phyloP scores from a whole-genome alignment of 2,329 filamentous ascomycete genomes.

The Aureobasidium sp. region DNA sequence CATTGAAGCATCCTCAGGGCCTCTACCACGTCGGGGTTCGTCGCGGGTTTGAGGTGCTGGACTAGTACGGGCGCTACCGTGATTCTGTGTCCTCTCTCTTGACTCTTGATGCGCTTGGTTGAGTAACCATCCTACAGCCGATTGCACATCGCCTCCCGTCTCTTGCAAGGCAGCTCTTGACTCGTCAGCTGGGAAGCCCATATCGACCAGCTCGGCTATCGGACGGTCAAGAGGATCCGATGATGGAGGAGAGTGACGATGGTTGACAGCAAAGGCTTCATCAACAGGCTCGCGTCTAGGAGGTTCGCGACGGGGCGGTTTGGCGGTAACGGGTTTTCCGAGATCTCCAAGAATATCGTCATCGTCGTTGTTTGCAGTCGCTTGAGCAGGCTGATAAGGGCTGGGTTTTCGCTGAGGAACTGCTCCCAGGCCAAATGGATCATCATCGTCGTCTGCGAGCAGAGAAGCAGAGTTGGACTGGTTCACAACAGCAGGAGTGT shows the following conservation, averaged over 20 bases:
- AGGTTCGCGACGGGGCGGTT: slow-evolving; percentile 17
- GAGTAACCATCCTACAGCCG: slow-evolving; percentile 78
- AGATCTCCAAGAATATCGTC: slow-evolving; percentile 56
- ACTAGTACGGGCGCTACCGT: slow-evolving; percentile 13
- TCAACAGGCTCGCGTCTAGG: slow-evolving; percentile 14
- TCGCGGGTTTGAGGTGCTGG: slow-evolving; percentile 5
- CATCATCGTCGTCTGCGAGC: slow-evolving; percentile 59
- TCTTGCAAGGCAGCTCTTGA: slow-evolving; percentile 71
- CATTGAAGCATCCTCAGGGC: slow-evolving; percentile 25
- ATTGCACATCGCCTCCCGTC: slow-evolving; percentile 75
- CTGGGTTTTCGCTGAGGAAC: slow-evolving; percentile 18
- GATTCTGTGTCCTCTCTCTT: slow-evolving; percentile 52
- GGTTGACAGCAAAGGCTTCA: slow-evolving; percentile 15
- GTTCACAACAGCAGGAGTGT: slow-evolving; percentile 26
- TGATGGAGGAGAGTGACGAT: slow-evolving; percentile 1
- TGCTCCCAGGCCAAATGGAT: slow-evolving; percentile 69
- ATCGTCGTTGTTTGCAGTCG: slow-evolving; percentile 37
- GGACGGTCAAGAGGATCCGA: slow-evolving; percentile 60
- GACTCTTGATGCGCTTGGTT: slow-evolving; percentile 84
- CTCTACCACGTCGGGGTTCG: slow-evolving; percentile 2
- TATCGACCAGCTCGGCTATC: slow-evolving; percentile 82
- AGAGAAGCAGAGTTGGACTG: not conserved
- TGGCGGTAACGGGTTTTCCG: slow-evolving; percentile 49
- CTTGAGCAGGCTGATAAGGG: slow-evolving; percentile 12
- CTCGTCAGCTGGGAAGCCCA: slow-evolving; percentile 83